Evolutionary conservation across 192 early-diverging fungal species (phyloP).

Genomic region (Thamnidium elegans): DNA sequence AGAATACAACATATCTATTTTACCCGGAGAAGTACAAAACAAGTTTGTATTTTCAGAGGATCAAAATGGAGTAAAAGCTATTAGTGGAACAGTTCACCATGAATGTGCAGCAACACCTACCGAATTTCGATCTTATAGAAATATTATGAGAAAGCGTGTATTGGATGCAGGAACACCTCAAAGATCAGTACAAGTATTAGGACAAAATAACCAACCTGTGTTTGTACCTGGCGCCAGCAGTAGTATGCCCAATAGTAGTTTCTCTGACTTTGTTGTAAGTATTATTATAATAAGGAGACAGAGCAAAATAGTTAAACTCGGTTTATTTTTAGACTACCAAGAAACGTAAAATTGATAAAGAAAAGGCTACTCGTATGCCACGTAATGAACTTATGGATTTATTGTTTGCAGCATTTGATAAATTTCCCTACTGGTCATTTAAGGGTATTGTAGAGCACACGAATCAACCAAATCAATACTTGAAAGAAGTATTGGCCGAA

Average conservation of each 20-base stretch:
- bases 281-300: neutral
- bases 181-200: slow-evolving; percentile 50
- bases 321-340: slow-evolving; percentile 21
- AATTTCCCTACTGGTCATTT: slow-evolving; percentile 80
- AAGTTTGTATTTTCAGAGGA: slow-evolving; percentile 78
- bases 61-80: slow-evolving; percentile 36
- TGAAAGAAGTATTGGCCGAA: slow-evolving; percentile 82
- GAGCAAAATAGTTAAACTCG: neutral
- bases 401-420: slow-evolving; percentile 78
- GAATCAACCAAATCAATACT: slow-evolving; percentile 75
- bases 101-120: slow-evolving; percentile 67
- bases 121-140: slow-evolving; percentile 56
- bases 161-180: slow-evolving; percentile 52
- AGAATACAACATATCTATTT: slow-evolving; percentile 78
- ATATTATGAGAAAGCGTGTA: slow-evolving; percentile 67
- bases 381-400: slow-evolving; percentile 80
- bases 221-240: slow-evolving; percentile 43
- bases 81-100: slow-evolving; percentile 64
- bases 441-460: slow-evolving; percentile 80
- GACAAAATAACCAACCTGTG: slow-evolving; percentile 42
- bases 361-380: slow-evolving; percentile 83
- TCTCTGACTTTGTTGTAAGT: slow-evolving; percentile 32
- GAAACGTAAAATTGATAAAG: slow-evolving; percentile 40
- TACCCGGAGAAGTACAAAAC: slow-evolving; percentile 64
- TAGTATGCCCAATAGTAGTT: slow-evolving; percentile 31